phyloP scores from a whole-genome alignment of 208 protist genomes.

The Leishmania major region DNA sequence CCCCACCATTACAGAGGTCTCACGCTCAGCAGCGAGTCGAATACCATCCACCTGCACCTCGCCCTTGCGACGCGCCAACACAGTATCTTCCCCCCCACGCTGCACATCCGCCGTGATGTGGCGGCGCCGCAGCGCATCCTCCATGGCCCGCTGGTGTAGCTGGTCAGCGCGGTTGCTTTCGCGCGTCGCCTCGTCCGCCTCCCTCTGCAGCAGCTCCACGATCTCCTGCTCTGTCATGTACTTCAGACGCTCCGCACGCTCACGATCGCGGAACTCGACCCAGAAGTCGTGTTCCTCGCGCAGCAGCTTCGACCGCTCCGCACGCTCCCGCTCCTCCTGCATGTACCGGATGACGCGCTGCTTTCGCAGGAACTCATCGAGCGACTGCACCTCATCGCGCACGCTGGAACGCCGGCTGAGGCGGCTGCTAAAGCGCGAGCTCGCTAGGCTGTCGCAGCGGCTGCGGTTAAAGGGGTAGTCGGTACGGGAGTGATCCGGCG shows the following conservation, averaged over 20 bases:
- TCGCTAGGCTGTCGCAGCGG: conserved; percentile 53
- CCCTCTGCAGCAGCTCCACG: conserved; percentile 59
- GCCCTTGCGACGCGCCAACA: conserved; percentile 27
- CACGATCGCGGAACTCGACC: conserved; percentile 62
- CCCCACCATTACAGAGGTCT: conserved; percentile 33
- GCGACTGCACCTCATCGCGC: conserved; percentile 72
- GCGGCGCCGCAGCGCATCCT: conserved; percentile 44
- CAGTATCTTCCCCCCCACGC: conserved; percentile 35
- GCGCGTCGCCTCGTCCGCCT: conserved; percentile 49
- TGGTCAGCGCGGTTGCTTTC: conserved; percentile 47
- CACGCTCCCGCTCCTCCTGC: conserved; percentile 82
- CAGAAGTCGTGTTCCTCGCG: conserved; percentile 78
- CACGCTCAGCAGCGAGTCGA: conserved; percentile 22
- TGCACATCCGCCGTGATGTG: conserved; percentile 26
- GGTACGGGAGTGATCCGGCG: conserved; percentile 33
- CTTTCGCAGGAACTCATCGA: conserved; percentile 83
- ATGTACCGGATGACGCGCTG: conserved; percentile 87
- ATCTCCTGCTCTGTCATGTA: conserved; percentile 79
- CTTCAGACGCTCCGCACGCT: conserved; percentile 75
- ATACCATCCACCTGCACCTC: conserved; percentile 25
- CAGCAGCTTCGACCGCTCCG: conserved; percentile 61
- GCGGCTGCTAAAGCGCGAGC: conserved; percentile 64
- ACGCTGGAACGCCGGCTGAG: conserved; percentile 73
- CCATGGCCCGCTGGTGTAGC: conserved; percentile 34
- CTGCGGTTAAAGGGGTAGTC: conserved; percentile 33